phyloP scores from a whole-genome alignment of 495 filamentous ascomycete species.

The Neurospora sp. region DNA sequence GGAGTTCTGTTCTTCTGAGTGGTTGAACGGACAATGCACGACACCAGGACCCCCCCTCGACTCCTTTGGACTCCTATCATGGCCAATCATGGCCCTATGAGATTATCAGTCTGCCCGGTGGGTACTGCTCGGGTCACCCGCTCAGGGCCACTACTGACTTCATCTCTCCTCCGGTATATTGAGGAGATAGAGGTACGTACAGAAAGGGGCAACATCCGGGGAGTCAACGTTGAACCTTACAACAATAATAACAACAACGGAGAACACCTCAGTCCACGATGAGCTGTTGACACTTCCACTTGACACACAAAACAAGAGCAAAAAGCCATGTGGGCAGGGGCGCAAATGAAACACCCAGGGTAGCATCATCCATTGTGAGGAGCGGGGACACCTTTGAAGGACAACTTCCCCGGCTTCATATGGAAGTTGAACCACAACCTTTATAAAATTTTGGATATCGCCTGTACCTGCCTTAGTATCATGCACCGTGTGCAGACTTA shows the following conservation, averaged over 20 bases:
- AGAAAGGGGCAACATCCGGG: background rate
- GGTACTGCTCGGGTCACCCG: background rate
- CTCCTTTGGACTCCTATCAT: background rate
- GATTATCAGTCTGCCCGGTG: background rate
- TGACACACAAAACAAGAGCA: background rate
- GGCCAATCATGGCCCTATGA: background rate
- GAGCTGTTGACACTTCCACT: background rate
- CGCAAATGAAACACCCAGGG: background rate
- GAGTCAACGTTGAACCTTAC: background rate
- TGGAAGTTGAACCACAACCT: background rate
- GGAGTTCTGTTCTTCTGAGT: background rate
- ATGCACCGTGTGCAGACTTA: background rate
- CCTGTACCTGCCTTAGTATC: background rate
- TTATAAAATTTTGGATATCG: background rate
- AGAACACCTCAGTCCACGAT: background rate
- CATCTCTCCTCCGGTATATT: background rate
- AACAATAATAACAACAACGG: background rate
- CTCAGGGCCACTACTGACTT: background rate
- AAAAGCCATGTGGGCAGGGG: background rate
- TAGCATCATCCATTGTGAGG: background rate
- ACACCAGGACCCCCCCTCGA: background rate
- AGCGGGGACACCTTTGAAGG: background rate
- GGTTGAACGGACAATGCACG: background rate
- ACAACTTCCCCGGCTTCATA: background rate
- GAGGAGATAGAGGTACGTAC: background rate